phyloP scores from a whole-genome alignment of 31 red algal species.

The Asparagopsis taxiformis region DNA sequence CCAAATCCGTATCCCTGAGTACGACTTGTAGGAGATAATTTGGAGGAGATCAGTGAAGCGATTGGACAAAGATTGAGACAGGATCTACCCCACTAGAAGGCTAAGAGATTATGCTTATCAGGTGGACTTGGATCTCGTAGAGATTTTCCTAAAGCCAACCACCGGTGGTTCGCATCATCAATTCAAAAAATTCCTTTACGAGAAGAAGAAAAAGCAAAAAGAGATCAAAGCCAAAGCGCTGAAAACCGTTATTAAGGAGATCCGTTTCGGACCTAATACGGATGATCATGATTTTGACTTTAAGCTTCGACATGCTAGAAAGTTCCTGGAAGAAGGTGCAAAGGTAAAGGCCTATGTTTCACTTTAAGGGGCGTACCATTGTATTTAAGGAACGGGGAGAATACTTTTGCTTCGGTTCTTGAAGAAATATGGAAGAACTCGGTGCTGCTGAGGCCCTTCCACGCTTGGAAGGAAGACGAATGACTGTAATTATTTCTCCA shows the following conservation, averaged over 20 bases:
- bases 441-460: no score
- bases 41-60: neutral
- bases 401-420: no score
- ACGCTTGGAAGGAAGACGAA: no score
- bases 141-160: neutral
- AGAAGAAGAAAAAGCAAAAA: neutral
- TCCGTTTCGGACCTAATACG: neutral
- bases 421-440: no score
- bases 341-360: neutral
- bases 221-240: neutral
- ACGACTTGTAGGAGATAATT: neutral
- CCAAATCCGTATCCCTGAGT: neutral
- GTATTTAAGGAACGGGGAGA: neutral
- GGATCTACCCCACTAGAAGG: no score
- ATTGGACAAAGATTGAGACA: neutral
- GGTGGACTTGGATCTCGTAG: neutral
- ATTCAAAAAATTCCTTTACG: constrained; percentile 4
- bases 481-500: no score
- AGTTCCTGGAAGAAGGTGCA: neutral
- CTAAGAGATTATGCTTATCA: no score
- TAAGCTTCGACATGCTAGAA: neutral
- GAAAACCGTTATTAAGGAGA: neutral
- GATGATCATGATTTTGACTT: neutral
- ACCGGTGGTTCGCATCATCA: neutral
- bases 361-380: neutral